phyloP scores from a whole-genome alignment of 1,139 yeast species.

The Scheffersomyces quercinus region DNA sequence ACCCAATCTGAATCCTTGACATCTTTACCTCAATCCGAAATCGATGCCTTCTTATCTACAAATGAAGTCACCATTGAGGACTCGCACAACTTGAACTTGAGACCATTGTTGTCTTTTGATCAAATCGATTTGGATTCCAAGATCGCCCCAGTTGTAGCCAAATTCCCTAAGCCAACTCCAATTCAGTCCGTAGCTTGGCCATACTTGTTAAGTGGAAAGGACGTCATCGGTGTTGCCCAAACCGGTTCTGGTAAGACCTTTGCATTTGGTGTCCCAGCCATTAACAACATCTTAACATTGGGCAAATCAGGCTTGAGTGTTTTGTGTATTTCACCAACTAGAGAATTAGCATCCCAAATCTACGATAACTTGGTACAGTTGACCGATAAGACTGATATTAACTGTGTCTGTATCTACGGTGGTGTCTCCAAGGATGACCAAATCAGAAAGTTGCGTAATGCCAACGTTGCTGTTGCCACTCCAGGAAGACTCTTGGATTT shows the following conservation, averaged over 20 bases:
- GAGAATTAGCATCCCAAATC: constrained; percentile 94
- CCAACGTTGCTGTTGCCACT: constrained; percentile 88
- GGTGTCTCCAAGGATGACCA: constrained; percentile 97
- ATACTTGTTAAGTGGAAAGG: constrained; percentile 72
- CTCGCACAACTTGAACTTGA: constrained; percentile 48
- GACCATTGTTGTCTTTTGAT: constrained; percentile 73
- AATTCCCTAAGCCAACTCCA: constrained; percentile 90
- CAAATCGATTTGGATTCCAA: constrained; percentile 58
- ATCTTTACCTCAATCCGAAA: constrained; percentile 49
- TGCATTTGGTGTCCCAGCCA: constrained; percentile 98
- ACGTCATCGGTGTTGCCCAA: constrained; percentile 96
- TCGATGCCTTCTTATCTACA: constrained; percentile 61
- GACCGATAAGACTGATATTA: constrained; percentile 60
- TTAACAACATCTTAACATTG: constrained; percentile 58
- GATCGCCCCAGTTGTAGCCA: constrained; percentile 57
- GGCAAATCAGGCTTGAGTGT: constrained; percentile 63
- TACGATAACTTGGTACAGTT: constrained; percentile 77
- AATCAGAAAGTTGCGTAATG: constrained; percentile 60
- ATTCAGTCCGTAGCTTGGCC: constrained; percentile 99
- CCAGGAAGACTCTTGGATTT: constrained; percentile 95
- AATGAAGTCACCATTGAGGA: constrained; percentile 86
- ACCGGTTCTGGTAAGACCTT: constrained; percentile 98
- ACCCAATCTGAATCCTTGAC: constrained; percentile 31
- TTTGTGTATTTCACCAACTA: constrained; percentile 89
- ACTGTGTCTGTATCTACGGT: constrained; percentile 89